phyloP scores from a whole-genome alignment of 495 filamentous ascomycete genomes.

The Bathelium albidoporum region DNA sequence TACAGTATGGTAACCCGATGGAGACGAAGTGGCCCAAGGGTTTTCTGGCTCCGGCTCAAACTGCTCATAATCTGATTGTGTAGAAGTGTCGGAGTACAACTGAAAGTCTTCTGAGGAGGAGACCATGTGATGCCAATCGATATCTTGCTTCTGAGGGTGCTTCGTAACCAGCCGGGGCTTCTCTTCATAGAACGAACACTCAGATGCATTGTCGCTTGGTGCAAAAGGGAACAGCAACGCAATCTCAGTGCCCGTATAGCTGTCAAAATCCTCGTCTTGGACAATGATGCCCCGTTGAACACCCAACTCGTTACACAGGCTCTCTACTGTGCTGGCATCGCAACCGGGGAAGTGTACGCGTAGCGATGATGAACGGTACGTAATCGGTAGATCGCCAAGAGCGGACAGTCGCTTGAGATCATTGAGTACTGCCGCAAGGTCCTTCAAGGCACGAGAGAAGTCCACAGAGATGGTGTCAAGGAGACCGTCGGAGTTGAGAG shows the following conservation, averaged over 20 bases:
- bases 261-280: slow-evolving; percentile 55
- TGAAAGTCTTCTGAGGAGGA: slow-evolving; percentile 27
- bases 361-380: slow-evolving; percentile 54
- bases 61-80: slow-evolving; percentile 26
- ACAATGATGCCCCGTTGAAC: slow-evolving; percentile 62
- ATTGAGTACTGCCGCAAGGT: slow-evolving; percentile 65
- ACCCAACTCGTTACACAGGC: slow-evolving; percentile 76
- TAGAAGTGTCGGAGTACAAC: slow-evolving; percentile 28
- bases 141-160: slow-evolving; percentile 14
- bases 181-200: slow-evolving; percentile 27
- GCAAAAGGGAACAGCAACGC: slow-evolving; percentile 82
- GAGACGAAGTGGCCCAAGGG: slow-evolving; percentile 39
- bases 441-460: slow-evolving; percentile 78
- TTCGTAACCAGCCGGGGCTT: slow-evolving; percentile 10
- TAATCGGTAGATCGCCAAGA: slow-evolving; percentile 75
- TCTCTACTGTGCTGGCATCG: slow-evolving; percentile 72
- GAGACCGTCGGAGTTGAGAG: slow-evolving; percentile 68
- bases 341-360: slow-evolving; percentile 86
- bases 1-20: slow-evolving; percentile 44
- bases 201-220: slow-evolving; percentile 39
- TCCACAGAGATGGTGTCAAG: slow-evolving; percentile 76
- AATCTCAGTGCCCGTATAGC: slow-evolving; percentile 40
- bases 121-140: slow-evolving; percentile 52
- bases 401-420: slow-evolving; percentile 67
- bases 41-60: slow-evolving; percentile 39